phyloP scores from a whole-genome alignment of 257 asterid species.

The Solanum appendiculatum region DNA sequence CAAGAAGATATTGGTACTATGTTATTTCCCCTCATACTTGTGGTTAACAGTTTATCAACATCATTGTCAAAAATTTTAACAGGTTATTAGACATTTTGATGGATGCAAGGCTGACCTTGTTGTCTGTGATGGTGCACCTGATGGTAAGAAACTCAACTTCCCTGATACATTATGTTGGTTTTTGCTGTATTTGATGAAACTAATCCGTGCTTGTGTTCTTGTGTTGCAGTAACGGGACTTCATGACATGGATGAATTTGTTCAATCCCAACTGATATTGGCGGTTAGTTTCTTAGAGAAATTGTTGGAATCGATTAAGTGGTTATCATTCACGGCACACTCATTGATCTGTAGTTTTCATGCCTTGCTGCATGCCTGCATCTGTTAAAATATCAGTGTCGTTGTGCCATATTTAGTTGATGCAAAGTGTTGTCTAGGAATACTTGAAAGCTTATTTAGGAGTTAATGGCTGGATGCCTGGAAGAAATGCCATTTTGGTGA shows the following conservation, averaged over 20 bases:
- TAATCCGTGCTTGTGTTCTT: background rate
- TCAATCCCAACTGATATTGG: conserved; percentile 94
- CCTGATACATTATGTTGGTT: background rate
- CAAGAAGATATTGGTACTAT: background rate
- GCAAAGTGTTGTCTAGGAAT: background rate
- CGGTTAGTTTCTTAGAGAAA: conserved; percentile 41
- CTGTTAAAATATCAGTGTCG: background rate
- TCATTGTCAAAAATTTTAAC: background rate
- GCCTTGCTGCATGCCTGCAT: background rate
- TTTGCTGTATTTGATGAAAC: background rate
- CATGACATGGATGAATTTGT: conserved; percentile 99
- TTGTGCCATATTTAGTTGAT: background rate
- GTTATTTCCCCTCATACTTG: background rate
- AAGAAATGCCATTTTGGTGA: background rate
- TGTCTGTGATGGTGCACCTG: conserved; percentile 99
- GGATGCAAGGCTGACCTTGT: conserved; percentile 99
- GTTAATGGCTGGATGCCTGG: background rate
- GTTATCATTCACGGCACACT: background rate
- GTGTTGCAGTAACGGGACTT: conserved; percentile 81
- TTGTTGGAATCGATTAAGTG: background rate
- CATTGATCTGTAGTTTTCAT: background rate
- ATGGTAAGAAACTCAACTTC: conserved; percentile 45
- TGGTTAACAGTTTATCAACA: background rate
- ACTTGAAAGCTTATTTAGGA: background rate
- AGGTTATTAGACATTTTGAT: conserved; percentile 98